A percentile compares a stretch with the other conserved stretches of the same genome.
Conservation (phyloP, 306 rosid genomes). For the Cicer judaicum region DNA sequence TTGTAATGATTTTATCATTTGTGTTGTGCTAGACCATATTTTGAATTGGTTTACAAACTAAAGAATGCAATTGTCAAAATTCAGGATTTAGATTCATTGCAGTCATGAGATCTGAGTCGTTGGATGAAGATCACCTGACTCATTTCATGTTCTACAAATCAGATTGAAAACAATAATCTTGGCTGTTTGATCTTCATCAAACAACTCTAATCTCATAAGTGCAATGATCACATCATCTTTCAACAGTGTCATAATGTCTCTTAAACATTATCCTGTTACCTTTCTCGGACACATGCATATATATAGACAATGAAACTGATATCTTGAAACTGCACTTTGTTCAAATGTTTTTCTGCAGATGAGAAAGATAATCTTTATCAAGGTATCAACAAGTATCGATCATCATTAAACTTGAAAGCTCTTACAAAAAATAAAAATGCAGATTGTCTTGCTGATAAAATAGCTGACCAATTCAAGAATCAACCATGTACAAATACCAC, state of each 20-base stretch:
- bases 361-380: slow-evolving; percentile 70
- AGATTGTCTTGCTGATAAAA: slow-evolving; percentile 74
- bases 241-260: background rate
- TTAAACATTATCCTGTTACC: background rate
- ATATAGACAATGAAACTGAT: background rate
- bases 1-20: slow-evolving; percentile 10
- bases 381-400: slow-evolving; percentile 73
- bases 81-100: background rate
- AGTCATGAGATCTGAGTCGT: background rate
- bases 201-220: background rate
- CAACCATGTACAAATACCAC: slow-evolving; percentile 88
- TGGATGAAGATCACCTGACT: background rate
- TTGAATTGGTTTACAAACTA: background rate
- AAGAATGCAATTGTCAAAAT: background rate
- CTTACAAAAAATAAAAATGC: slow-evolving; percentile 70
- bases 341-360: slow-evolving; percentile 51
- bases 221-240: background rate
- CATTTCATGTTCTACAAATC: background rate
- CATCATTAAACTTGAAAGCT: slow-evolving; percentile 62
- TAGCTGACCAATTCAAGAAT: slow-evolving; percentile 81
- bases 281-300: background rate
- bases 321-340: slow-evolving; percentile 26
- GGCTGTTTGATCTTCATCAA: background rate
- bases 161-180: background rate
- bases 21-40: background rate